Conservation (phyloP, 1,139 yeast species). For the Debaryomyces robertsiae region DNA sequence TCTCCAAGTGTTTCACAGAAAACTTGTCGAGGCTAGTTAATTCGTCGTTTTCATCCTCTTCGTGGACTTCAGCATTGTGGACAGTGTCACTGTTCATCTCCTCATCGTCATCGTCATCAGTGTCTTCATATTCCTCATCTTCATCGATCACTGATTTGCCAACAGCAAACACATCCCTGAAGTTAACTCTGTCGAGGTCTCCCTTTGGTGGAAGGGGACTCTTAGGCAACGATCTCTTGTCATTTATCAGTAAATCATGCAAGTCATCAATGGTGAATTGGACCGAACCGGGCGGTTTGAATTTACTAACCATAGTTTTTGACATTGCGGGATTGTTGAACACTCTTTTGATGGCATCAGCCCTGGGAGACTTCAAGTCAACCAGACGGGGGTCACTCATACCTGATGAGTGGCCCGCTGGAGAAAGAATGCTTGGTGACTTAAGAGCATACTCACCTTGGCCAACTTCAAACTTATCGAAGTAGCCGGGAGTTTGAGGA, state of each 20-base stretch:
- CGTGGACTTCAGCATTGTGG: slow-evolving; percentile 22
- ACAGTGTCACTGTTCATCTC: slow-evolving; percentile 22
- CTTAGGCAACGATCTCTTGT: slow-evolving; percentile 22
- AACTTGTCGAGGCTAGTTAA: slow-evolving; percentile 10
- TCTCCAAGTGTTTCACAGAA: slow-evolving; percentile 6
- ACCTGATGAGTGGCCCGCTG: neutral
- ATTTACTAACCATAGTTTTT: neutral
- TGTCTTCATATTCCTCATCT: slow-evolving; percentile 17
- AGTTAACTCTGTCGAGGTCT: slow-evolving; percentile 22
- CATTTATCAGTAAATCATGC: slow-evolving; percentile 2
- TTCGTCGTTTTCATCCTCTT: slow-evolving; percentile 25
- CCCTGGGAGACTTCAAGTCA: slow-evolving; percentile 36
- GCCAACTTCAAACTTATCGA: slow-evolving; percentile 11
- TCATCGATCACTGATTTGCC: slow-evolving; percentile 19
- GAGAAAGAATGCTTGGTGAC: neutral
- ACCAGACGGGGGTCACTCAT: slow-evolving; percentile 1
- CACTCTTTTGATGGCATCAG: slow-evolving; percentile 49
- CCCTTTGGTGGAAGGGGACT: slow-evolving; percentile 34
- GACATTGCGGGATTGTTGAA: slow-evolving; percentile 49
- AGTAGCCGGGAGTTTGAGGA: slow-evolving; percentile 16
- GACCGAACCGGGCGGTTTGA: slow-evolving; percentile 15
- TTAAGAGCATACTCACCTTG: slow-evolving; percentile 14
- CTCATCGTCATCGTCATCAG: slow-evolving; percentile 19
- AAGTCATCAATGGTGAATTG: slow-evolving; percentile 18
- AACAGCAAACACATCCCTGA: slow-evolving; percentile 37